Conservation (phyloP, 2,329 filamentous ascomycete species). For the Tolypocladium tropicale region DNA sequence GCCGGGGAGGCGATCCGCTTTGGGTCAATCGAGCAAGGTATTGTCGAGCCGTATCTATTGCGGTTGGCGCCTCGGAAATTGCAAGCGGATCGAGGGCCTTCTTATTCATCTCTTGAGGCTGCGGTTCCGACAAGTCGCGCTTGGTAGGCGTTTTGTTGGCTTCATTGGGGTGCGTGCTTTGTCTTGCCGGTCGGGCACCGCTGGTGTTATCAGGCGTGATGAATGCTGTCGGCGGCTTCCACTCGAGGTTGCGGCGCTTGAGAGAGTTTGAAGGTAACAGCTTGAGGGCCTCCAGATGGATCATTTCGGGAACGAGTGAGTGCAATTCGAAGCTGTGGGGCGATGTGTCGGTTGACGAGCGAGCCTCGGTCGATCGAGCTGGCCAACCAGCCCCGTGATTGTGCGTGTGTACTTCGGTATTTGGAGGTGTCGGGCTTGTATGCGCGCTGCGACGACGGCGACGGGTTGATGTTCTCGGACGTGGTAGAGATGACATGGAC, state of each 20-base stretch:
- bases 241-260: neutral
- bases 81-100: neutral
- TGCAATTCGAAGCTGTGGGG: neutral
- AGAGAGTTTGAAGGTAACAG: neutral
- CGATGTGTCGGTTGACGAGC: neutral
- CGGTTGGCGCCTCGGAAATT: neutral
- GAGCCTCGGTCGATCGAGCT: neutral
- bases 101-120: neutral
- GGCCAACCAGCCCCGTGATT: neutral
- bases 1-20: neutral
- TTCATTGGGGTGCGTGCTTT: neutral
- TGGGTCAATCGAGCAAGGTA: slow-evolving; percentile 1
- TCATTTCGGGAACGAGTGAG: slow-evolving; percentile 1
- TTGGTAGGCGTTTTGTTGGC: neutral
- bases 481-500: slow-evolving; percentile 6
- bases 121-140: neutral
- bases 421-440: neutral
- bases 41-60: slow-evolving; percentile 1
- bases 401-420: neutral
- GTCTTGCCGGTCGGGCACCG: neutral
- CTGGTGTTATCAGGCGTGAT: neutral
- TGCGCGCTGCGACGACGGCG: slow-evolving; percentile 14
- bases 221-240: neutral
- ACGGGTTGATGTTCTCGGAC: slow-evolving; percentile 15
- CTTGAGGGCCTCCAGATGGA: slow-evolving; percentile 1